A percentile compares a stretch with the other conserved stretches of the same genome.
Conservation (phyloP, 441 rosid genomes). For the Aleurites moluccanus region DNA sequence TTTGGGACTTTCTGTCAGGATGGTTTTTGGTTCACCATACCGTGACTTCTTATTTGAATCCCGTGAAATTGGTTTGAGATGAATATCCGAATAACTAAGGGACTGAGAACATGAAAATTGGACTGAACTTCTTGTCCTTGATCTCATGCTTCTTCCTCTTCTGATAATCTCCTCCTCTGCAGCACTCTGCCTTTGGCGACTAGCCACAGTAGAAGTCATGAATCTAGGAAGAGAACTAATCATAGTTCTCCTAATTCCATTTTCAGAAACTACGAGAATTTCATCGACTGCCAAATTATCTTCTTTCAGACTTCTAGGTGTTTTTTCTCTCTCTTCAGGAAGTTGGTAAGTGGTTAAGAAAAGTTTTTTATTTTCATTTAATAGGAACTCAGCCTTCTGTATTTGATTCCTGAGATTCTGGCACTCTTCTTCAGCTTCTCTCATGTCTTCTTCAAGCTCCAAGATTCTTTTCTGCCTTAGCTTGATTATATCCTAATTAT, state of each 20-base stretch:
- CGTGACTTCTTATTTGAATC: constrained; percentile 48
- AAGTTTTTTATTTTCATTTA: constrained; percentile 58
- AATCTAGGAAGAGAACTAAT: constrained; percentile 48
- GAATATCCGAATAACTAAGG: constrained; percentile 55
- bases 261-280: constrained; percentile 37
- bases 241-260: constrained; percentile 22
- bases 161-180: constrained; percentile 49
- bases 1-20: constrained; percentile 42
- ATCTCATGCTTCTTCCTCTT: constrained; percentile 31
- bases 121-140: constrained; percentile 36
- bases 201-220: constrained; percentile 83
- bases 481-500: constrained; percentile 52
- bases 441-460: constrained; percentile 63
- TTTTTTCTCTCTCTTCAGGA: constrained; percentile 38
- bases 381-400: constrained; percentile 50
- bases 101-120: constrained; percentile 61
- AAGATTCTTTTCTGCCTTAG: constrained; percentile 50
- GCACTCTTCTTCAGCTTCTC: constrained; percentile 50
- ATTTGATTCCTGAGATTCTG: constrained; percentile 41
- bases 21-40: constrained; percentile 33
- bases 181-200: constrained; percentile 67
- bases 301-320: constrained; percentile 24
- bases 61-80: constrained; percentile 38
- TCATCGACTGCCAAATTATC: constrained; percentile 30
- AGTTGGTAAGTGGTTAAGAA: constrained; percentile 29